phyloP scores from a whole-genome alignment of 257 asterid genomes.

The Coffea eugenioides region DNA sequence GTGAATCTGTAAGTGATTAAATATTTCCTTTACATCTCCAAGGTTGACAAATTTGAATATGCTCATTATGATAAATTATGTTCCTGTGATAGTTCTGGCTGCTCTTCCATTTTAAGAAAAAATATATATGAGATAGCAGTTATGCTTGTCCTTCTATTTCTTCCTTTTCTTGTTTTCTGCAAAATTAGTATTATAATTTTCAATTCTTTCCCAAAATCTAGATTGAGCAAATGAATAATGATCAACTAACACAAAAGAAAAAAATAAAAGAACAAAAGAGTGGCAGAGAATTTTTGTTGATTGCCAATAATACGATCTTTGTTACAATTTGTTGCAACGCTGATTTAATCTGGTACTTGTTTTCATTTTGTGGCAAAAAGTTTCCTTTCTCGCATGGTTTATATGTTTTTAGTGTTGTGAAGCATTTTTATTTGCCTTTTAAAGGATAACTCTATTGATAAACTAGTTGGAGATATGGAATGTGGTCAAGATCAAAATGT shows the following conservation, averaged over 20 bases:
- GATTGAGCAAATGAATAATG: not conserved
- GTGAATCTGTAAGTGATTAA: slow-evolving; percentile 73
- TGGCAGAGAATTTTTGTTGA: no score
- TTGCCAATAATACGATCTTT: no score
- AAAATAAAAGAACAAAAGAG: no score
- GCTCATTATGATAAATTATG: not conserved
- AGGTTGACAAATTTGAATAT: not conserved
- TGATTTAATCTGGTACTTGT: no score
- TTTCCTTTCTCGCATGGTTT: no score
- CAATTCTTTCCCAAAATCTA: not conserved
- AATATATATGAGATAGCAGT: not conserved
- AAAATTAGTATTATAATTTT: not conserved
- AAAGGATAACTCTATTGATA: no score
- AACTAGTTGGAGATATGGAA: no score
- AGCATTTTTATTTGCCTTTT: no score
- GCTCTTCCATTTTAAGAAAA: not conserved
- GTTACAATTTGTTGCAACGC: no score
- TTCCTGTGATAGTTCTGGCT: not conserved
- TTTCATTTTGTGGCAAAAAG: no score
- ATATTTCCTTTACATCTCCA: not conserved
- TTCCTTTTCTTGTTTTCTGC: not conserved
- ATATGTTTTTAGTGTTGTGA: no score
- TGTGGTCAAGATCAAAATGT: no score
- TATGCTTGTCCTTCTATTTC: not conserved
- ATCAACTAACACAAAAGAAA: not conserved